Evolutionary conservation across 2,329 filamentous ascomycete species (phyloP).

Genomic region (Didymella sp.): DNA sequence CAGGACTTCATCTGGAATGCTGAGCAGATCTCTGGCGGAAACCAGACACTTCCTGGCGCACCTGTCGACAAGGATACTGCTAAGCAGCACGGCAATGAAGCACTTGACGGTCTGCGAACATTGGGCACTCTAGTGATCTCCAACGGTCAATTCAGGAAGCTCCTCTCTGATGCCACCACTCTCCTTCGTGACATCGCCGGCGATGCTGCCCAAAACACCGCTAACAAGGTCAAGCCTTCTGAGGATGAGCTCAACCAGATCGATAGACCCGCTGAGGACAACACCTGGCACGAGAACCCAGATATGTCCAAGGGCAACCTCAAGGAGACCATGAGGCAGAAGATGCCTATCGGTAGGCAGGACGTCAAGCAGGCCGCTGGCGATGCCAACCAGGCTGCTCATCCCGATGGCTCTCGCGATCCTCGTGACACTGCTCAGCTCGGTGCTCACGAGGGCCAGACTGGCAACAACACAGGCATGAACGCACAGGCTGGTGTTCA

Average conservation of each 20-base stretch:
- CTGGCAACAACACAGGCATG: conserved; percentile 56
- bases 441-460: conserved; percentile 58
- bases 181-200: conserved; percentile 89
- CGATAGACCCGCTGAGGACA: conserved; percentile 84
- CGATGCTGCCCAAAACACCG: conserved; percentile 83
- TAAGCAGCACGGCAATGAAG: conserved; percentile 82
- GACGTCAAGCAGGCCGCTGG: conserved; percentile 66
- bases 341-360: conserved; percentile 61
- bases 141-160: conserved; percentile 94
- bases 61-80: conserved; percentile 78
- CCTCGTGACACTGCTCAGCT: conserved; percentile 62
- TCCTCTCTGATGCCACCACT: conserved; percentile 78
- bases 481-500: conserved; percentile 61
- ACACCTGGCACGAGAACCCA: conserved; percentile 91
- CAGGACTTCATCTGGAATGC: conserved; percentile 99
- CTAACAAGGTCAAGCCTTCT: conserved; percentile 75
- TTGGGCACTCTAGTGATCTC: conserved; percentile 89
- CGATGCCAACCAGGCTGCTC: conserved; percentile 64
- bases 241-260: conserved; percentile 79
- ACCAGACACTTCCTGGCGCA: conserved; percentile 66
- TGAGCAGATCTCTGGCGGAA: conserved; percentile 71
- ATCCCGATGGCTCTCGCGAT: conserved; percentile 63
- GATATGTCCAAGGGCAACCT: conserved; percentile 74
- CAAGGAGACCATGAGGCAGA: conserved; percentile 70
- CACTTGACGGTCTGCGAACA: conserved; percentile 83